Percentiles rank a stretch among this genome's conserved stretches.
phyloP scores from a whole-genome alignment of 2,329 filamentous ascomycete genomes.

The Cladophialophora psammophila region DNA sequence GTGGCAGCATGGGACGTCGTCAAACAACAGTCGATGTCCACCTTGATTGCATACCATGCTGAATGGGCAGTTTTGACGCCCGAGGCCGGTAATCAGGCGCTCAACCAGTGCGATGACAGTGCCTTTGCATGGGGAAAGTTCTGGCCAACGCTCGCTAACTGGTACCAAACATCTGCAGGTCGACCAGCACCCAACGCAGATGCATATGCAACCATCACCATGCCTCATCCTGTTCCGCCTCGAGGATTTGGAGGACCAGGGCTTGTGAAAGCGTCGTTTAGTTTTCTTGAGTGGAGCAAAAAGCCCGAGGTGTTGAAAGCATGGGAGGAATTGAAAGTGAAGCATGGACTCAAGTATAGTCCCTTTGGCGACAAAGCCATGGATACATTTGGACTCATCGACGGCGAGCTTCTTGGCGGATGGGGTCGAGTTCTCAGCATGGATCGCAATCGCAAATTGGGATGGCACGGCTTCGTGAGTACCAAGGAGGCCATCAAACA shows the following conservation, averaged over 20 bases:
- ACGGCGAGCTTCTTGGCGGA: conserved; percentile 25
- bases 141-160: conserved; percentile 56
- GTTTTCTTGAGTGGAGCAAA: conserved; percentile 56
- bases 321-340: conserved; percentile 54
- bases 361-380: conserved; percentile 24
- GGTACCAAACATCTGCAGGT: conserved; percentile 51
- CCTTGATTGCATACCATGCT: conserved; percentile 58
- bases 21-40: conserved; percentile 45
- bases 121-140: conserved; percentile 57
- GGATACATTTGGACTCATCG: conserved; percentile 25
- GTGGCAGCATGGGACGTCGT: conserved; percentile 53
- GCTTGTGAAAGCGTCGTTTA: conserved; percentile 51
- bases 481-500: conserved; percentile 37
- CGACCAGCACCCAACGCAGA: conserved; percentile 41
- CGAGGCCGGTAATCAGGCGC: conserved; percentile 52
- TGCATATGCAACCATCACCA: conserved; percentile 37
- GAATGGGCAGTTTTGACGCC: conserved; percentile 58
- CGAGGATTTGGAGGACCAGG: conserved; percentile 47
- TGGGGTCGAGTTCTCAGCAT: conserved; percentile 40
- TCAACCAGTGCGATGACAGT: conserved; percentile 57
- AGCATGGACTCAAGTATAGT: conserved; percentile 48
- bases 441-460: conserved; percentile 18
- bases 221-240: conserved; percentile 24
- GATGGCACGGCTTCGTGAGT: conserved; percentile 40
- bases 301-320: conserved; percentile 52